These are phyloP conservation scores for Spathaspora girioi DNA, from an alignment of 805 yeast species.

Conservation along the genomic window DNA sequence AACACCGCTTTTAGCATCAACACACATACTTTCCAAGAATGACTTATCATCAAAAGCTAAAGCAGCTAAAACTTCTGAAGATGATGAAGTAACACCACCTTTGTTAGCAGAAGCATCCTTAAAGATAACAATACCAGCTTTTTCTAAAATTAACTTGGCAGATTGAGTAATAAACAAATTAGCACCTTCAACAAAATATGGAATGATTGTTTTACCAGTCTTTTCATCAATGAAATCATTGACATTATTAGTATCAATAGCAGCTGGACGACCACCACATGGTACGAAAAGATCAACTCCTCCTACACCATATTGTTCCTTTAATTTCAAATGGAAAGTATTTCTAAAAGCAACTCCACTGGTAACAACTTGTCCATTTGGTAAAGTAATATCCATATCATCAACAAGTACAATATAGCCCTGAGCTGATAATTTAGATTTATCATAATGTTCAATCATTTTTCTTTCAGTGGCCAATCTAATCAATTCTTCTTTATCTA, in stretches of 20 bases:
- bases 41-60: conserved; percentile 83
- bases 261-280: conserved; percentile 98
- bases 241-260: conserved; percentile 85
- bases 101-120: conserved; percentile 97
- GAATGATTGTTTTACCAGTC: conserved; percentile 74
- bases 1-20: conserved; percentile 46
- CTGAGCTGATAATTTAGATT: conserved; percentile 56
- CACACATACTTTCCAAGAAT: conserved; percentile 78
- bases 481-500: conserved; percentile 72
- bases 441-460: conserved; percentile 71
- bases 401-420: conserved; percentile 87
- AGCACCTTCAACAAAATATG: conserved; percentile 96
- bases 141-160: conserved; percentile 82
- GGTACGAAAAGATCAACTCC: conserved; percentile 87
- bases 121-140: conserved; percentile 81
- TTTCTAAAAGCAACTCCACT: conserved; percentile 91
- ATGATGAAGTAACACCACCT: conserved; percentile 98
- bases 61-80: conserved; percentile 92
- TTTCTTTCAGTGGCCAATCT: conserved; percentile 75
- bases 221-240: conserved; percentile 63
- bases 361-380: conserved; percentile 69
- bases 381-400: conserved; percentile 74
- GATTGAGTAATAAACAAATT: conserved; percentile 92
- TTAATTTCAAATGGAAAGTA: conserved; percentile 74
- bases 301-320: conserved; percentile 57